A percentile compares a stretch with the other conserved stretches of the same genome.
Evolutionary conservation across 2,329 filamentous ascomycete genomes (phyloP).

Genomic region (Apiospora sp.): DNA sequence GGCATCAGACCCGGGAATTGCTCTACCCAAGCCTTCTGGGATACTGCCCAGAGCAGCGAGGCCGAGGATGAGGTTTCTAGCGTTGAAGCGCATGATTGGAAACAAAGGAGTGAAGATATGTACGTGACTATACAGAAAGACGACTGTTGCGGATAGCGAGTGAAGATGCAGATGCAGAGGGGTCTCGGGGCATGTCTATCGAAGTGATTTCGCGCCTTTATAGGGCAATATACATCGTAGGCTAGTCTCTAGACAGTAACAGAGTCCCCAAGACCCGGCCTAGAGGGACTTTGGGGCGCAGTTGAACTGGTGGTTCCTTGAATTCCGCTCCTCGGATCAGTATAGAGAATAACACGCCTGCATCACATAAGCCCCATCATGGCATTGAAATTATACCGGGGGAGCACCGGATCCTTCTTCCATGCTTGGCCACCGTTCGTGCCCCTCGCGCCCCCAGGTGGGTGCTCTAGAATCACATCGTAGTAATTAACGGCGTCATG

Average conservation of each 20-base stretch:
- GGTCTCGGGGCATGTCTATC: background rate
- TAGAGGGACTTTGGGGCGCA: background rate
- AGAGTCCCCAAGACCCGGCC: background rate
- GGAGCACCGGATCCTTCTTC: background rate
- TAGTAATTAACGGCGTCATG: background rate
- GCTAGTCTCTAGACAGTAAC: background rate
- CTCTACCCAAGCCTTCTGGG: conserved; percentile 6
- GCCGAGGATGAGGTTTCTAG: background rate
- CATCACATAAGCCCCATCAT: background rate
- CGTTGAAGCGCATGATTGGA: background rate
- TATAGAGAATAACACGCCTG: background rate
- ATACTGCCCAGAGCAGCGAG: background rate
- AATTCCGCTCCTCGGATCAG: background rate
- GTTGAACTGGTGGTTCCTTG: background rate
- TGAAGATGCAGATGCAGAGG: background rate
- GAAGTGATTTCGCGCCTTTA: background rate
- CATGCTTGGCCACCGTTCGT: background rate
- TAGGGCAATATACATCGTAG: background rate
- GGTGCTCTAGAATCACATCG: background rate
- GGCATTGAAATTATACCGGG: background rate
- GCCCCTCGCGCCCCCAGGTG: background rate
- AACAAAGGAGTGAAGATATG: background rate
- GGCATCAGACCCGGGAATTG: background rate
- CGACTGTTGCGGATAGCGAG: background rate
- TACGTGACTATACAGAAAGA: background rate